Evolutionary conservation across 2,329 filamentous ascomycete genomes (phyloP), one percentile per base, ranked within the genome.

Genomic region (Calonectria pseudoreteaudii): DNA sequence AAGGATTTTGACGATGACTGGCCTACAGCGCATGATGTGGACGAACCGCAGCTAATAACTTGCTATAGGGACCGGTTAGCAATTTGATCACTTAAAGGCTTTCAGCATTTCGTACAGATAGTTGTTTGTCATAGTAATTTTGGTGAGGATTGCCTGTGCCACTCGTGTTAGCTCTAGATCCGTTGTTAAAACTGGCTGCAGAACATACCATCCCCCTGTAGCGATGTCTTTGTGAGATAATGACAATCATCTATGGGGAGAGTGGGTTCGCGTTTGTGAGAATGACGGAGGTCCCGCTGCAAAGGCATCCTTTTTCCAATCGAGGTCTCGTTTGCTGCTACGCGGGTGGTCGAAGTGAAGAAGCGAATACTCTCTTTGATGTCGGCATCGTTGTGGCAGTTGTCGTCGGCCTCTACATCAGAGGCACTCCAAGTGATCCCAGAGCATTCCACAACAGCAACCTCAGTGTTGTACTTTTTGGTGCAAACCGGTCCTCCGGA

Each of bases 61-160:
- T 71, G 47, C 68, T 68, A 26, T 38, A 47, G 50, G 30, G 38
- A 53, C 9, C 30, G 18, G 52, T 44, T 14, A 58, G 50, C 20
- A n/a, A 23, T 28, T 31, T 38, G 9, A 31, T 23, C 23, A 11
- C 14, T 18, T 20, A 47, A 58, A n/a, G 18, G 14, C 56, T 28
- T 60, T 60, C 2, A 20, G 14, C 7, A 30, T 8, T 44, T 36
- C 64, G 8, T 52, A 71, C 70, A 28, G 70, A 71, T 13, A 68
- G 41, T 38, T 71, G 70, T 28, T 67, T 71, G 38, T 67, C 50
- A 31, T n/a, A 50, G 26, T 13, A 68, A 31, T 68, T 71, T 18
- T 71, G 70, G 26, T 71, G 70, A 4, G 70, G 70, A 18, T 71
- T 26, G 14, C 70, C 70, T 68, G 34, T 64, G 16, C 23, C 20